Evolutionary conservation across 1,139 yeast species (phyloP).

Genomic region (Saccharomyces pastorianus): DNA sequence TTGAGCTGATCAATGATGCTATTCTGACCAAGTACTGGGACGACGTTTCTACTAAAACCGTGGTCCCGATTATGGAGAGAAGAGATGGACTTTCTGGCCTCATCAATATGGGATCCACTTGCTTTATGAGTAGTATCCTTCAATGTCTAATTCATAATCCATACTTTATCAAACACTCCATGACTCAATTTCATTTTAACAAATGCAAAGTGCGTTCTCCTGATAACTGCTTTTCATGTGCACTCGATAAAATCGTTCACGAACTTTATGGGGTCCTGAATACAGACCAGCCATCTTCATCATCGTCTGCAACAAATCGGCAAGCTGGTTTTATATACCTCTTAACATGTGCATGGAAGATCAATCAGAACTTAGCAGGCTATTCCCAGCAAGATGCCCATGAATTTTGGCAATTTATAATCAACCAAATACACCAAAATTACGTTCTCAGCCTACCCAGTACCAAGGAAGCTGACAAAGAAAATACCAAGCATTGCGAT

Average conservation of each 20-base stretch:
- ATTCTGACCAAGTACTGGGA: constrained; percentile 24
- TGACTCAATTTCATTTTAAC: constrained; percentile 34
- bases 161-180: constrained; percentile 63
- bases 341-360: constrained; percentile 74
- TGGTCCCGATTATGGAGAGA: constrained; percentile 52
- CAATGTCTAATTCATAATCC: constrained; percentile 89
- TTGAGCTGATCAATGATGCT: constrained; percentile 19
- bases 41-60: constrained; percentile 31
- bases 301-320: constrained; percentile 38
- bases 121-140: constrained; percentile 85
- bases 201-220: constrained; percentile 24
- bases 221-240: constrained; percentile 63
- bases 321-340: constrained; percentile 33
- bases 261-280: constrained; percentile 35
- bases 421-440: constrained; percentile 72
- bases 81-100: constrained; percentile 76
- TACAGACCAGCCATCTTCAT: constrained; percentile 2
- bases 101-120: constrained; percentile 90
- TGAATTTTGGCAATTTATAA: constrained; percentile 86
- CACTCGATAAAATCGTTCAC: constrained; percentile 67
- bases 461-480: constrained; percentile 16
- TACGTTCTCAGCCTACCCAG: constrained; percentile 12
- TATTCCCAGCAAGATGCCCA: constrained; percentile 97
- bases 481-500: constrained; percentile 37
- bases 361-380: constrained; percentile 79